Percentiles rank a stretch among this genome's conserved stretches.
These are phyloP conservation scores for Euclidium syriacum DNA, from an alignment of 345 rosid genomes.

Conservation along the genomic window DNA sequence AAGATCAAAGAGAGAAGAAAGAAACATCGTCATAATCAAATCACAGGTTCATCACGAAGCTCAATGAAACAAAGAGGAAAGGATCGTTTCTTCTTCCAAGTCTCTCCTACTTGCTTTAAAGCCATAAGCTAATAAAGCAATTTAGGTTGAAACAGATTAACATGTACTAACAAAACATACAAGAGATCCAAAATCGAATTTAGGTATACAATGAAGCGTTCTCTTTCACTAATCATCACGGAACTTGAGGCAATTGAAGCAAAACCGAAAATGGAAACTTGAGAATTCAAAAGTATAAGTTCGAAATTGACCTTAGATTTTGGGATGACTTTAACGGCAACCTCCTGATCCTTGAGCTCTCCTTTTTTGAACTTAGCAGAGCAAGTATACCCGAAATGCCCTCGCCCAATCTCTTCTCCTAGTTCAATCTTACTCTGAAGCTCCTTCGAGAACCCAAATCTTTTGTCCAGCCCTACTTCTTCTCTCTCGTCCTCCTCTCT, in stretches of 20 bases:
- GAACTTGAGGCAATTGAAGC: neutral
- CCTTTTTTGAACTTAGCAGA: constrained; percentile 91
- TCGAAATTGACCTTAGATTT: constrained; percentile 63
- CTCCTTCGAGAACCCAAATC: constrained; percentile 87
- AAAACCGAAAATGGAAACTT: neutral
- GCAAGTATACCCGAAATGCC: constrained; percentile 97
- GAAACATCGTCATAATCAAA: too few relatives aligned
- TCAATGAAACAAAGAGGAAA: too few relatives aligned
- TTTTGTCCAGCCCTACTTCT: constrained; percentile 63
- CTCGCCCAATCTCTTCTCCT: constrained; percentile 90
- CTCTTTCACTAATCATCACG: neutral
- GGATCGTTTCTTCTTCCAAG: neutral
- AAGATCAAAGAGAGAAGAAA: constrained; percentile 12
- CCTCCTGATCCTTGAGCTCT: constrained; percentile 72
- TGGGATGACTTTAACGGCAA: constrained; percentile 92
- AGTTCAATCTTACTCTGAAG: constrained; percentile 56
- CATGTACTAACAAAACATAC: constrained; percentile 1
- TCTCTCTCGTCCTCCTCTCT: constrained; percentile 44
- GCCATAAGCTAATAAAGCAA: neutral
- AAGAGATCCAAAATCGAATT: constrained; percentile 1
- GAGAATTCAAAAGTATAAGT: neutral
- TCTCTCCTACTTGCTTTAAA: constrained; percentile 7
- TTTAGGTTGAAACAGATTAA: neutral
- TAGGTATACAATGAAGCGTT: neutral
- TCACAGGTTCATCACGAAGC: too few relatives aligned